phyloP scores from a whole-genome alignment of 2,329 filamentous ascomycete species.

The Mariannaea elegans region DNA sequence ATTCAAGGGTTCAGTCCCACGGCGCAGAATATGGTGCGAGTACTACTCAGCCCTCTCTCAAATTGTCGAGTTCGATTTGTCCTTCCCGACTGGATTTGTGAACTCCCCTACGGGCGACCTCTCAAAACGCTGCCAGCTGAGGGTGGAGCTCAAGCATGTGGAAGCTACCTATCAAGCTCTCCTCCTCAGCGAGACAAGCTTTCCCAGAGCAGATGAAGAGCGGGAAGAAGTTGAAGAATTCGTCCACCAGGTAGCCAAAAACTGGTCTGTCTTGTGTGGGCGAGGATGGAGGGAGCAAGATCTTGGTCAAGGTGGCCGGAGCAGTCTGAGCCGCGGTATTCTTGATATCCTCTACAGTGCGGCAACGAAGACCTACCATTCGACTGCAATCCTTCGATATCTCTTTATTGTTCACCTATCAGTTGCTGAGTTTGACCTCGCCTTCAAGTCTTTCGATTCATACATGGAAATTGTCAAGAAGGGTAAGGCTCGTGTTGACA shows the following conservation, averaged over 20 bases:
- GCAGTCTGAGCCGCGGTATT: slow-evolving; percentile 76
- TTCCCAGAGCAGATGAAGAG: slow-evolving; percentile 83
- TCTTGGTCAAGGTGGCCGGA: slow-evolving; percentile 82
- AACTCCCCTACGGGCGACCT: slow-evolving; percentile 54
- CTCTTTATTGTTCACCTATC: slow-evolving; percentile 89
- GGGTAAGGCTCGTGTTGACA: slow-evolving; percentile 84
- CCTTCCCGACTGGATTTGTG: slow-evolving; percentile 63
- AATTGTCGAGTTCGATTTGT: slow-evolving; percentile 73
- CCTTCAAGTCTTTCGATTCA: slow-evolving; percentile 89
- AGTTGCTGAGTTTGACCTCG: slow-evolving; percentile 90
- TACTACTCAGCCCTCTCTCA: slow-evolving; percentile 84
- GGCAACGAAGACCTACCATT: slow-evolving; percentile 94
- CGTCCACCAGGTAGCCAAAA: slow-evolving; percentile 79
- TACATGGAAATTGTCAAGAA: slow-evolving; percentile 89
- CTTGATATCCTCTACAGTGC: slow-evolving; percentile 91
- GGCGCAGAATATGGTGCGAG: slow-evolving; percentile 80
- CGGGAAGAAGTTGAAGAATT: slow-evolving; percentile 85
- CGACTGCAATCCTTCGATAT: slow-evolving; percentile 84
- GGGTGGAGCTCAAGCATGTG: slow-evolving; percentile 79
- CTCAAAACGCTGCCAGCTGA: slow-evolving; percentile 70
- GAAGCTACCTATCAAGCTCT: slow-evolving; percentile 83
- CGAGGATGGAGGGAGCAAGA: slow-evolving; percentile 83
- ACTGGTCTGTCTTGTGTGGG: slow-evolving; percentile 86
- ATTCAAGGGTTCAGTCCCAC: slow-evolving; percentile 66
- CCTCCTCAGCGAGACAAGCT: slow-evolving; percentile 79